Evolutionary conservation across 176 grass and related monocot genomes (phyloP), one percentile per base, ranked within the genome.

Genomic region (Zoysia japonica): DNA sequence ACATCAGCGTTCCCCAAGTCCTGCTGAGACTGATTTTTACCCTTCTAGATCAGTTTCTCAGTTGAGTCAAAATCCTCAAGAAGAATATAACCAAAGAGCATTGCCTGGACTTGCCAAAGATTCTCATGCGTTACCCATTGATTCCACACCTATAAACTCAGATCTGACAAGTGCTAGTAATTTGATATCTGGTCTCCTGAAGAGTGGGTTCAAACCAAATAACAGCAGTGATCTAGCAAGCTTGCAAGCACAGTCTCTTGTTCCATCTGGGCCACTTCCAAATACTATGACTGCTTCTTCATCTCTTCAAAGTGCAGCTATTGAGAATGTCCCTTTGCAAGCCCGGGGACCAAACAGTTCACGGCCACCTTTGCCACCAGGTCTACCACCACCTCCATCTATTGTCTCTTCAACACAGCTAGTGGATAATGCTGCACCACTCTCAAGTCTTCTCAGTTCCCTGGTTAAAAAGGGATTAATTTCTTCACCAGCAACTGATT

Each of bases 401-500:
- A 72, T 81, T 47, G 39, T 78, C 61, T 43, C 36, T 0, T 67
- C 78, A 79, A 72, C 80, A 12, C 80, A 87, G 19, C 65, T 20
- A 37, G 17, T 51, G 3, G 82, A 89, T 9, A 84, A 78, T 65
- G 54, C 77, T 67, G 90, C 89, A 59, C 90, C 96, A 4, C 86
- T 99, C 53, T 91, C 96, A 38, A 95, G 88, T 82, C 86, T 95
- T 67, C 90, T 99, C 73, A 93, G 81, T 89, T 91, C 92, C 71
- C 88, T 99, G 79, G 90, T 99, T 84, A 88, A 90, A 63, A 99
- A 99, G 71, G 96, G 96, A 59, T 66, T 99, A 71, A 95, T 99
- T 73, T 94, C 92, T 75, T 91, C 92, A 2, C 80, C 84, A 50
- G 85, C 82, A 65, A 80, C 76, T 72, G 88, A 87, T 83, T 75